Base-by-base conservation (phyloP, 176 grass and related monocot genomes). In the Aechmea fasciata region DNA sequence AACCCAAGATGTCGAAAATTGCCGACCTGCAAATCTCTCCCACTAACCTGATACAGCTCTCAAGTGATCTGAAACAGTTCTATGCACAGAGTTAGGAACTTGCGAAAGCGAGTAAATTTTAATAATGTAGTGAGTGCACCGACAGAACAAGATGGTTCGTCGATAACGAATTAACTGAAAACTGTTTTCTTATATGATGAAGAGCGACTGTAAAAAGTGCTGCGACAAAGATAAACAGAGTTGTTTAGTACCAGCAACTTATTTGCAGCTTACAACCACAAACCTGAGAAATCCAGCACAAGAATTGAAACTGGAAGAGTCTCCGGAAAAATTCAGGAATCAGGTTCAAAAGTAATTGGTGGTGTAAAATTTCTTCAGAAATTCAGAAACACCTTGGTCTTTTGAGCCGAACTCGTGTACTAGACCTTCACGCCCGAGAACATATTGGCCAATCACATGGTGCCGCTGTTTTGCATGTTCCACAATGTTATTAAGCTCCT, bases 381-480 rank as follows among this genome's bases (percentile, higher is more conserved):
- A 97, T 3, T 93, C 68, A 0, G 94, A 81, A 51, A 17, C 68
- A 47, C 86, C 84, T 83, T 90, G 67, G 18, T 89, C 89, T 41
- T 91, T 87, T 14, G 84, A 69, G 14, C 69, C 79, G 1, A 52
- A 9, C 3, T 85, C 94, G 14, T 97, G 86, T 7, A 81, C 74
- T 47, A 82, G 67, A 11, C 84, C 79, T 66, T 64, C 71, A 7
- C 81, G 79, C n/a, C 86, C 94, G 1, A 92, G 33, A 26, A 97
- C 94, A 41, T 97, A 97, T 50, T 92, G 94, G 28, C 94, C 94
- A 63, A 97, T 82, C 51, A 97, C 18, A 67, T 97, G 94, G 59
- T 97, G 94, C 6, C 94, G 94, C 79, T 97, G 94, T 71, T 97
- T 97, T 13, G 89, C 90, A 0, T 97, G 94, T 50, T 89, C 79